Base-by-base conservation (phyloP, 805 yeast species). In the Candida vaughaniae region DNA sequence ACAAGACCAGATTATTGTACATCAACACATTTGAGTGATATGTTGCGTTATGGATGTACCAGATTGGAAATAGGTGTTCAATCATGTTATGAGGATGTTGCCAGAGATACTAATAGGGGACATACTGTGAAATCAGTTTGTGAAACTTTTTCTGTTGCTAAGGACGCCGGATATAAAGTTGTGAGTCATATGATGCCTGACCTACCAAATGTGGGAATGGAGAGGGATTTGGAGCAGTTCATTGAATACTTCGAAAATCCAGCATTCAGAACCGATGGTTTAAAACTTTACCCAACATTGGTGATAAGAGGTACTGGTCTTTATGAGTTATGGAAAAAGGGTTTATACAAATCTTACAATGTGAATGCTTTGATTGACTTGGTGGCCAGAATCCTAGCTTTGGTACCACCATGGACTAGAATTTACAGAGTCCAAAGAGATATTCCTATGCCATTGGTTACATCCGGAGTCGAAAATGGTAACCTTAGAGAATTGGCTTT, bases 121-220 rank as follows among this genome's bases (percentile, higher is more conserved):
- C 99, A 93, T 56, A 93, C 99, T 0, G 99, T 93, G 16, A 84
- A 82, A 58, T 80, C 98, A 2, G 99, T 93, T 7, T 86, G 96
- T 62, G 95, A 91, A 56, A 93, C 98, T 0, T 93, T 93, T 68
- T 86, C 87, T 1, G 78, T 85, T 31, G 95, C 98, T n/a, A 93
- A 93, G 58, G 99, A 93, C 62, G 91, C 99, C 1, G 99, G 99
- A 10, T 93, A 90, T 64, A 93, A 93, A 59, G 95, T 93, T 36
- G 99, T 93, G 16, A 82, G 95, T 47, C 99, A 93, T 66, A 93
- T 93, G 99, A 93, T 93, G 99, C 99, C 99, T 11, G 99, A 93
- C 69, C 72, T 93, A 52, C 99, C 99, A 12, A 93, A 93, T 55
- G 97, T 93, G 41, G 99, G 98, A 14, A 87, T 91, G 95, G 99